Percentiles rank a stretch among this genome's conserved stretches.
Evolutionary conservation across 164 flowering plant species (phyloP).

Genomic region (Chloranthus sessilifolius): DNA sequence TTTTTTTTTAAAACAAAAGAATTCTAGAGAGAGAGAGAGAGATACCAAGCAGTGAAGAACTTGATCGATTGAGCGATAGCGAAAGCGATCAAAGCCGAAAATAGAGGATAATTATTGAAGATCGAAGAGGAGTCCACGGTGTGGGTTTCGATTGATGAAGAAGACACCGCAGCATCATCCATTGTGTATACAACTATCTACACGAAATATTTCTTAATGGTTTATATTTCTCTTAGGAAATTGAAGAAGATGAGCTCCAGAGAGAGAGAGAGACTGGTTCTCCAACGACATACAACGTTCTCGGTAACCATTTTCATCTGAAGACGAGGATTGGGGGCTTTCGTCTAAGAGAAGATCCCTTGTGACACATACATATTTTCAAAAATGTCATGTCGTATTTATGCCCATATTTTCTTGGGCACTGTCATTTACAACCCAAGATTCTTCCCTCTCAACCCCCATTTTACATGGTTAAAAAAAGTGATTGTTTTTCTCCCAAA

Average conservation of each 20-base stretch:
- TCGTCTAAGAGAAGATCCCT: too few species aligned
- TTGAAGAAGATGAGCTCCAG: slow-evolving; percentile 3
- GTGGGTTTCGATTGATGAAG: slow-evolving; percentile 11
- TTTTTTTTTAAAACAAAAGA: neutral
- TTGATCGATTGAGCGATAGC: slow-evolving; percentile 57
- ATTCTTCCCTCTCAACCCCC: too few species aligned
- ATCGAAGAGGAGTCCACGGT: slow-evolving; percentile 19
- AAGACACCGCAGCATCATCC: slow-evolving; percentile 13
- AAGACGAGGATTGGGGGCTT: too few species aligned
- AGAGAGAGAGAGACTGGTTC: slow-evolving; percentile 8
- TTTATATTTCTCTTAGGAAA: neutral
- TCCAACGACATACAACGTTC: too few species aligned
- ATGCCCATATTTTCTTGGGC: too few species aligned
- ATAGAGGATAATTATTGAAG: slow-evolving; percentile 47
- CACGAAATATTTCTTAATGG: neutral
- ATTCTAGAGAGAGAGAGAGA: slow-evolving; percentile 9
- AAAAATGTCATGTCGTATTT: too few species aligned
- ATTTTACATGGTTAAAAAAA: too few species aligned
- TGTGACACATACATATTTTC: too few species aligned
- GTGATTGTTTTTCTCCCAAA: too few species aligned
- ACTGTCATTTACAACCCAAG: too few species aligned
- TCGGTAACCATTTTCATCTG: too few species aligned
- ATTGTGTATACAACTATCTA: neutral
- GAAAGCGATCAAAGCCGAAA: slow-evolving; percentile 56
- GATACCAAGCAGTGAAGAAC: slow-evolving; percentile 65